phyloP scores from a whole-genome alignment of 345 rosid genomes.

The Citrus sp. region DNA sequence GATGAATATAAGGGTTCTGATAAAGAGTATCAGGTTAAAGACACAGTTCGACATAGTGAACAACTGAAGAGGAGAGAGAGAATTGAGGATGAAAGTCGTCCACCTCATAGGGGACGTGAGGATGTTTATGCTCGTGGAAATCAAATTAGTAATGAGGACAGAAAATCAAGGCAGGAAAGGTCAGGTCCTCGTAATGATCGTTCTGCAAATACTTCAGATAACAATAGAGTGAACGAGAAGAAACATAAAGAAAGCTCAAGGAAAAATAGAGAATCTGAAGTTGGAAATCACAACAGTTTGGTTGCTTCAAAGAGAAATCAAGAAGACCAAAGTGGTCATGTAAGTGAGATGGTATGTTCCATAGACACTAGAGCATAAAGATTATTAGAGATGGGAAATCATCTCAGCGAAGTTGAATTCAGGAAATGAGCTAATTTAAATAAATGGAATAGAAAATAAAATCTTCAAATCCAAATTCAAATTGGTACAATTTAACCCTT shows the following conservation, averaged over 20 bases:
- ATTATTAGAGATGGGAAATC: conserved; percentile 3
- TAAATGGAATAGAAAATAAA: conserved; percentile 5
- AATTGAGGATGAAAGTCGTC: conserved; percentile 55
- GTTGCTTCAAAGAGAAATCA: conserved; percentile 55
- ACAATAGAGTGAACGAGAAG: conserved; percentile 57
- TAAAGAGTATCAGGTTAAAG: conserved; percentile 65
- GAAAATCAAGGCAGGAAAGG: conserved; percentile 71
- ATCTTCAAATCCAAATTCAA: conserved; percentile 3
- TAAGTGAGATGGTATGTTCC: conserved; percentile 69
- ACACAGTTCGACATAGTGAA: conserved; percentile 55
- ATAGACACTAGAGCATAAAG: conserved; percentile 25
- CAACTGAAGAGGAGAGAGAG: conserved; percentile 68
- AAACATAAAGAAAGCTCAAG: conserved; percentile 62
- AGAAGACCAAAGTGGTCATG: conserved; percentile 62
- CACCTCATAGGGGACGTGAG: conserved; percentile 59
- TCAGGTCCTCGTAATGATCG: conserved; percentile 53
- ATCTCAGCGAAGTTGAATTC: conserved; percentile 18
- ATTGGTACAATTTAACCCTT: conserved; percentile 7
- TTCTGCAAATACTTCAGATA: conserved; percentile 49
- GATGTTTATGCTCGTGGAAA: conserved; percentile 57
- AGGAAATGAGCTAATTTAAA: conserved; percentile 10
- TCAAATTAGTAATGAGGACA: conserved; percentile 48
- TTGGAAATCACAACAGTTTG: conserved; percentile 41
- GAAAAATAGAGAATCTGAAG: conserved; percentile 67
- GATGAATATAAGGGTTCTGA: conserved; percentile 65